Base-by-base conservation (phyloP, 1,284 basidiomycete genomes). In the Ustilago nuda region DNA sequence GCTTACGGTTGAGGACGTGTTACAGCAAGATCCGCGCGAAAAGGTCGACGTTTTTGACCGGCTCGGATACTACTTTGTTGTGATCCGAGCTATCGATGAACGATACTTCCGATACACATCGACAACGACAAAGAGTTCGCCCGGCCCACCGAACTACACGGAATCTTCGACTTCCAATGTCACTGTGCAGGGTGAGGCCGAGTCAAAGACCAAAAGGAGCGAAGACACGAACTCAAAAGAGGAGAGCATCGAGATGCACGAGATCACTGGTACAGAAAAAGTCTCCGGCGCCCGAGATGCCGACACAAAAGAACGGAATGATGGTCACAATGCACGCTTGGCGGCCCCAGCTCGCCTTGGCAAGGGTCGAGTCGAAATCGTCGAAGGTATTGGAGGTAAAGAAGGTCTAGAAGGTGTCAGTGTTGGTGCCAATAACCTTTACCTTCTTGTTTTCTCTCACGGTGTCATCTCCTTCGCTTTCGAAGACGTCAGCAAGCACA, bases 391-490 rank as follows among this genome's bases (percentile, higher is more conserved):
- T 27, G 88, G 88, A 0, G 88, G 88, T 19, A 89, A 89, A 74
- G 89, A 89, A 72, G 89, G 89, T 59, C 82, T 90, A 11, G 89
- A 90, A 74, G 89, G 89, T 73, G 87, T 90, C 12, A 88, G 88
- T 35, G 89, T 95, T 23, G 92, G 91, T 66, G 94, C 92, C 78
- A 90, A 92, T 45, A 95, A 93, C 82, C 88, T 98, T 7, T 98
- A 98, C 86, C 87, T 98, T 17, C 90, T 94, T 8, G 93, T 98
- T 2, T 96, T 98, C 82, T 89, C 91, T 13, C 94, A 95, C 82
- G 95, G 95, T 7, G 92, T 97, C 66, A 91, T 94, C 76, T 92
- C 92, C 59, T 98, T 98, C 85, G 94, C 97, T 87, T 97, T 93
- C 82, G 93, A 93, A 59, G 94, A 98, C 82, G 91, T 97, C 56